Percentiles rank a stretch among this genome's conserved stretches.
phyloP scores from a whole-genome alignment of 768 basidiomycete genomes.

The Nevesoporus exiguus region DNA sequence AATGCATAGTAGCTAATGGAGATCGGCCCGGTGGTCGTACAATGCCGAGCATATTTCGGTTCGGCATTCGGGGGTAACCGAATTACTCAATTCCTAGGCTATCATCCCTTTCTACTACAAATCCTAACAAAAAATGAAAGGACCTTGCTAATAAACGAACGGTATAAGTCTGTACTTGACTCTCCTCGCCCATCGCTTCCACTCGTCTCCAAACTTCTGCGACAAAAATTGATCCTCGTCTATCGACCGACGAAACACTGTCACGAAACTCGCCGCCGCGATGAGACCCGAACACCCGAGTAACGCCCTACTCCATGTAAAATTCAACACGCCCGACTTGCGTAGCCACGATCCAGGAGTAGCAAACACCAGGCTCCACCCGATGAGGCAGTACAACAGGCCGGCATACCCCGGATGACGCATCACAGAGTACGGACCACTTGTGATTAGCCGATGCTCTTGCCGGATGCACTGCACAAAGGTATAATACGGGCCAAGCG shows the following conservation, averaged over 20 bases:
- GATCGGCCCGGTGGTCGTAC: no score
- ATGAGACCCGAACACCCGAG: not conserved
- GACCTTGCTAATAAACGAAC: not conserved
- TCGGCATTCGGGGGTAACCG: no score
- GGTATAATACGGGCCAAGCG: slow-evolving; percentile 22
- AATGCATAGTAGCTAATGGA: no score
- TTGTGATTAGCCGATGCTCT: slow-evolving; percentile 25
- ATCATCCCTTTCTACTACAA: no score
- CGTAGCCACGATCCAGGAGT: slow-evolving; percentile 3
- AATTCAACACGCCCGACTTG: not conserved
- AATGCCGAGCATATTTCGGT: no score
- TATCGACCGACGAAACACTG: slow-evolving; percentile 13
- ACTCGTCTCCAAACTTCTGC: slow-evolving; percentile 16
- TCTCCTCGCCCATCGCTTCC: slow-evolving; percentile 18
- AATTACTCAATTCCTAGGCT: no score
- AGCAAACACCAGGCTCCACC: not conserved
- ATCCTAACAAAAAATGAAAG: not conserved
- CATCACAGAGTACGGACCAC: slow-evolving; percentile 25
- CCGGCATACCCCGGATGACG: slow-evolving; percentile 30
- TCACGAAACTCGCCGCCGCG: not conserved
- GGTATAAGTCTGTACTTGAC: slow-evolving; percentile 11
- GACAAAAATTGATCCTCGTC: slow-evolving; percentile 22
- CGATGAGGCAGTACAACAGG: not conserved
- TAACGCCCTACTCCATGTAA: not conserved
- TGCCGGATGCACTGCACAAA: slow-evolving; percentile 17